A percentile compares a stretch with the other conserved stretches of the same genome.
These are phyloP conservation scores for Amniculicola lignicola DNA, from an alignment of 495 filamentous ascomycete genomes.

Conservation along the genomic window DNA sequence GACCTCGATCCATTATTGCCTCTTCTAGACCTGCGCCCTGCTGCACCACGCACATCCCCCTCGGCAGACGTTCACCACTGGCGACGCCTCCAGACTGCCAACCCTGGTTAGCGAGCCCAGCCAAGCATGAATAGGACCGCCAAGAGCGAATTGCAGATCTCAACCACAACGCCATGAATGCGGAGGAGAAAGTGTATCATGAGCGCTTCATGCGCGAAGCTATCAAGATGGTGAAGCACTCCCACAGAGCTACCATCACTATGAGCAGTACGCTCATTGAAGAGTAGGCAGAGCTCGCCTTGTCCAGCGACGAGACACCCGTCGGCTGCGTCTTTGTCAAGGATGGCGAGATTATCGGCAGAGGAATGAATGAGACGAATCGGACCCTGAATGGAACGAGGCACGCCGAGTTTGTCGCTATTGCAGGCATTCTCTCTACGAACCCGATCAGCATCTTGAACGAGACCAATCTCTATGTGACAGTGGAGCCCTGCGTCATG, in stretches of 20 bases:
- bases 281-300: constrained; percentile 69
- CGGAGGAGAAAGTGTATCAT: constrained; percentile 36
- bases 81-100: background rate
- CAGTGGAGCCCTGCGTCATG: constrained; percentile 97
- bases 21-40: background rate
- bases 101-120: background rate
- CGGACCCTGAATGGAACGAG: constrained; percentile 79
- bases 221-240: constrained; percentile 41
- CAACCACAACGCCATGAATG: constrained; percentile 15
- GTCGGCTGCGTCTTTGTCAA: constrained; percentile 93
- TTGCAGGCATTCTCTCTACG: constrained; percentile 58
- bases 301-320: constrained; percentile 82
- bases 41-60: background rate
- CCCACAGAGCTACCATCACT: background rate
- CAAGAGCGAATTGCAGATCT: constrained; percentile 14
- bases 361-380: constrained; percentile 96
- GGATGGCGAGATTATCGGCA: constrained; percentile 67
- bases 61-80: background rate
- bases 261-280: background rate
- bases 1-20: background rate
- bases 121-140: constrained; percentile 12
- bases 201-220: constrained; percentile 47
- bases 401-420: constrained; percentile 89
- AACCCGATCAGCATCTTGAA: constrained; percentile 60
- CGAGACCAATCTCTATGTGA: constrained; percentile 85